A percentile compares a stretch with the other conserved stretches of the same genome.
Conservation (phyloP, 805 yeast species). For the Candida easanensis region DNA sequence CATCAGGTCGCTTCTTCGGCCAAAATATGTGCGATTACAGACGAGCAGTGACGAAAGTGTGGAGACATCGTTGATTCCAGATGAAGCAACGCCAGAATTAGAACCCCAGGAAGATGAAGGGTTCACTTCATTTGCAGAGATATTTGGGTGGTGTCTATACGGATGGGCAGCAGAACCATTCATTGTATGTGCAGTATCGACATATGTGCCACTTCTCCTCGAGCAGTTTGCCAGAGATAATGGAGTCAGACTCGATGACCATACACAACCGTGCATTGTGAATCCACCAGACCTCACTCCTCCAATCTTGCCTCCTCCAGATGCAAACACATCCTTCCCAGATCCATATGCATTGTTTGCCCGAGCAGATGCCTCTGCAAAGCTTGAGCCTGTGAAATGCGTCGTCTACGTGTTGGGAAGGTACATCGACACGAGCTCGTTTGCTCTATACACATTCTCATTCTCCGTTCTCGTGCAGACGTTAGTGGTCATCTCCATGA, state of each 20-base stretch:
- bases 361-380: slow-evolving; percentile 1
- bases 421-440: slow-evolving; percentile 69
- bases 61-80: too few species aligned
- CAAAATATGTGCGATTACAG: too few species aligned
- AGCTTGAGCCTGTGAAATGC: slow-evolving; percentile 32
- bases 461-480: slow-evolving; percentile 72
- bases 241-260: slow-evolving; percentile 63
- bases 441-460: slow-evolving; percentile 73
- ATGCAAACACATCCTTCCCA: background rate
- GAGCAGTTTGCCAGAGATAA: slow-evolving; percentile 72
- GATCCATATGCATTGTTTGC: slow-evolving; percentile 2
- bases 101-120: slow-evolving; percentile 18
- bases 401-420: slow-evolving; percentile 43
- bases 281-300: slow-evolving; percentile 31
- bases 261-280: slow-evolving; percentile 49
- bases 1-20: too few species aligned
- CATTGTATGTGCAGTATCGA: slow-evolving; percentile 74
- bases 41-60: too few species aligned
- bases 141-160: slow-evolving; percentile 67
- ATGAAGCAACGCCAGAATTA: too few species aligned
- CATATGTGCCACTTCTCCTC: slow-evolving; percentile 68
- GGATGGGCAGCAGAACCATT: slow-evolving; percentile 81
- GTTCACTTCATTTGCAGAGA: slow-evolving; percentile 39
- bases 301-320: slow-evolving; percentile 10
- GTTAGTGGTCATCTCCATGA: slow-evolving; percentile 62